Evolutionary conservation across 805 yeast species (phyloP), one percentile per base, ranked within the genome.

Genomic region (Zygosaccharomyces bisporus): DNA sequence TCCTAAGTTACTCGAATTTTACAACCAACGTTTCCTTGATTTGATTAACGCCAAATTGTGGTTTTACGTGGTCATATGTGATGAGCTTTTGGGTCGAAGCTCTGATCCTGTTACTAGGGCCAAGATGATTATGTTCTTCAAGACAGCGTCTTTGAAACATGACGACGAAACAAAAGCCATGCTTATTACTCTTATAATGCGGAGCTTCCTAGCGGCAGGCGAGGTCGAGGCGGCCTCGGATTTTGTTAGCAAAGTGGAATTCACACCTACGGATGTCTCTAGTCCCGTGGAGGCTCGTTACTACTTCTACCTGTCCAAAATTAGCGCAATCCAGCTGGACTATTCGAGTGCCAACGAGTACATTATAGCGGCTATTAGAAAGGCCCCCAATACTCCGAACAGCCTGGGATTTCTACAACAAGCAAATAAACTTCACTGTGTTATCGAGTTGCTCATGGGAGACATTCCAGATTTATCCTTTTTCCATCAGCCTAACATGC

Each of bases 401-500:
- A 88, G 96, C 6, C 66, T 75, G 34, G 99, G 99, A 1, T 93
- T 93, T 64, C 66, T 89, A 52, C 96, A 90, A 67, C 79, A 86
- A 41, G 93, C 96, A 3, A 81, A 90, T 53, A 93, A 93, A 70
- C 76, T 93, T 55, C 84, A 80, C 61, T 85, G 91, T 50, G 75
- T 90, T 47, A 86, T 93, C 56, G 96, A 93, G 69, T 73, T 93
- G 60, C 78, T 93, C 57, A 90, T 91, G 79, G 99, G 99, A 46
- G 99, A 93, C 57, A 83, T 93, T 53, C 99, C 99, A 13, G 96
- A 88, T 57, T 73, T 95, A 53, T 75, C 88, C 39, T 77, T 79
- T 29, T 93, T 93, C 73, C 78, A 79, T 55, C 84, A 86, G 58
- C 69, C 77, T 12, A 68, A 71, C 36, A 69, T 80, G 57, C 80